Evolutionary conservation across 768 basidiomycete genomes (phyloP), one percentile per base, ranked within the genome.

Genomic region (Lactifluus subvellereus): DNA sequence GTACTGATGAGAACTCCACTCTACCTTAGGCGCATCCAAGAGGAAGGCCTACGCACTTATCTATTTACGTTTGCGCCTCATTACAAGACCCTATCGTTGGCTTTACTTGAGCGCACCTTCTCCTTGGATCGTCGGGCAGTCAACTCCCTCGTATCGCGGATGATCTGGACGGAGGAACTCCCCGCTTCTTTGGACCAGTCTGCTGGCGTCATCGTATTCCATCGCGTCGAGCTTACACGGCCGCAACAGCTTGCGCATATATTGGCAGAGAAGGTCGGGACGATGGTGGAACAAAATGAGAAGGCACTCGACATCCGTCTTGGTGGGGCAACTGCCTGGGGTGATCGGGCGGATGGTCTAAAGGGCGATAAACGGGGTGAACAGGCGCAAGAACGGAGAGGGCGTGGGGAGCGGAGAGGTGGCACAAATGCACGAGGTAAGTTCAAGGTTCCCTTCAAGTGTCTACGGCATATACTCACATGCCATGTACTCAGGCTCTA

Each of bases 131-230:
- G 87, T 54, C 83, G 88, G 47, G 78, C 86, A 4, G 92, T 98
- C 4, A 93, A 88, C 8, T 93, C 94, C 13, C 85, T 97, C 67
- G 90, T 98, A 45, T 95, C 92, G 32, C 92, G 94, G 75, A 98
- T 99, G 97, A 97, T 98, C 69, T 98, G 95, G 93, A 93, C 82
- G 70, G 97, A 98, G 70, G 94, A 98, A 71, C 79, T 99, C 11
- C 80, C 89, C 1, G 97, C 96, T 3, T 95, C 94, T 16, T 80
- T 98, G 59, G 97, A 98, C 73, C 93, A 91, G 72, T 87, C 91
- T 18, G 87, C 87, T 27, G 88, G 86, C 42, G 94, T 96, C 48
- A 83, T 99, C 60, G 87, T 96, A 51, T 94, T 98, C 80, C 93
- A 98, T 72, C 87, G 93, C 60, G 83, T 93, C 61, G 95, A 98